These are phyloP conservation scores for Uronychia setigera DNA, from an alignment of 73 alveolate genomes.

Conservation along the genomic window DNA sequence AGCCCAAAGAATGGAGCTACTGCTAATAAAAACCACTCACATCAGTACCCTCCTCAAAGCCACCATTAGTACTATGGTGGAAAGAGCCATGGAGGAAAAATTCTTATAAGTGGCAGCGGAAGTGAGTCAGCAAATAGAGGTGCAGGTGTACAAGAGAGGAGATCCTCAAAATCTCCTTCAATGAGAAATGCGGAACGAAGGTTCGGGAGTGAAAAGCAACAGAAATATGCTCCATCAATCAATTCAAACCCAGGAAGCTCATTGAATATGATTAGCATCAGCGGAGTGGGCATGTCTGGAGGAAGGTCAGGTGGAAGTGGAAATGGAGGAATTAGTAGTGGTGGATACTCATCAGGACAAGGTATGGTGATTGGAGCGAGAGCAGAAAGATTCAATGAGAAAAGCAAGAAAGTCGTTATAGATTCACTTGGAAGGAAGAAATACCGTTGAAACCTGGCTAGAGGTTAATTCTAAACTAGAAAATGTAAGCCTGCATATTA, in stretches of 20 bases:
- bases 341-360: not conserved
- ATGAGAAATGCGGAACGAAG: not conserved
- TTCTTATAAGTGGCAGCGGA: not conserved
- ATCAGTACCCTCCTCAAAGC: no score
- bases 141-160: not conserved
- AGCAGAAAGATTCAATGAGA: not conserved
- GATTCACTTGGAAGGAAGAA: not conserved
- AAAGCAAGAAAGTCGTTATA: not conserved
- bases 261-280: not conserved
- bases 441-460: not conserved
- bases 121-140: not conserved
- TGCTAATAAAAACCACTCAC: no score
- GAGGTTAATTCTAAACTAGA: no score
- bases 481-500: not conserved
- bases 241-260: not conserved
- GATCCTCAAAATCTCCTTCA: not conserved
- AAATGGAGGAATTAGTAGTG: no score
- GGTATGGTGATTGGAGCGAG: not conserved
- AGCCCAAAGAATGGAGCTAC: slow-evolving; percentile 26
- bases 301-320: no score
- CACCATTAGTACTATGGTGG: no score
- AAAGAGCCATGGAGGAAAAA: no score
- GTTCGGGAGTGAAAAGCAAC: no score
- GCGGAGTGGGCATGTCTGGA: slow-evolving; percentile 1
- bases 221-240: not conserved